Conservation (phyloP, 1,139 yeast species). For the Protomyces lactucae-debilis region DNA sequence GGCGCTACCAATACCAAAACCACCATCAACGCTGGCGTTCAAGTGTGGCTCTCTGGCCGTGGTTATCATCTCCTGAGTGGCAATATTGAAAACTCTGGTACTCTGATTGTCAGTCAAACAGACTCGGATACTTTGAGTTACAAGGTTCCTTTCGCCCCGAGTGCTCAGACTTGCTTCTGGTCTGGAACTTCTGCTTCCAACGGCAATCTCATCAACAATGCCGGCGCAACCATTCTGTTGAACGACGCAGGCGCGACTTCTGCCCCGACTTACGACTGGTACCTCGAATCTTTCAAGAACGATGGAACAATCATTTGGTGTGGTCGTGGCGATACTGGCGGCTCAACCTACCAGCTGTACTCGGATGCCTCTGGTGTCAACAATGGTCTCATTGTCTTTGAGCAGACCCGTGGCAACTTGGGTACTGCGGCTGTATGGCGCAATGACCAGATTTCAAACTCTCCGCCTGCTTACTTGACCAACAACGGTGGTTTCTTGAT, state of each 20-base stretch:
- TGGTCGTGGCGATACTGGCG: constrained; percentile 6
- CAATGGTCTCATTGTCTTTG: background rate
- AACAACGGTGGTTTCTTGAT: constrained; percentile 14
- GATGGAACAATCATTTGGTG: constrained; percentile 9
- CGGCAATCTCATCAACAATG: no score
- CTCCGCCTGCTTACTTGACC: background rate
- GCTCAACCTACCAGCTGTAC: no score
- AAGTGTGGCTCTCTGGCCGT: no score
- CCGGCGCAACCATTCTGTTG: background rate
- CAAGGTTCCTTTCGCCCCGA: background rate
- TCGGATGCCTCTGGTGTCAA: background rate
- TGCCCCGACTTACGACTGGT: constrained; percentile 5
- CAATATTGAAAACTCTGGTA: no score
- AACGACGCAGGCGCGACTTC: background rate
- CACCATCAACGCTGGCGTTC: no score
- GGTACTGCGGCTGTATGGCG: constrained; percentile 11
- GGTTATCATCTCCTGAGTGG: no score
- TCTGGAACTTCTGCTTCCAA: background rate
- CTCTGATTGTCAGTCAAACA: no score
- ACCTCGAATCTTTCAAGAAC: constrained; percentile 5
- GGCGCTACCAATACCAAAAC: no score
- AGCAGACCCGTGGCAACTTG: background rate
- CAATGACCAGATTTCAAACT: background rate
- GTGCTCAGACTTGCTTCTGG: background rate
- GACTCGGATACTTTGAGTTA: background rate